Percentiles rank a stretch among this genome's conserved stretches.
phyloP scores from a whole-genome alignment of 805 yeast genomes.

The Nakazawaea holstii region DNA sequence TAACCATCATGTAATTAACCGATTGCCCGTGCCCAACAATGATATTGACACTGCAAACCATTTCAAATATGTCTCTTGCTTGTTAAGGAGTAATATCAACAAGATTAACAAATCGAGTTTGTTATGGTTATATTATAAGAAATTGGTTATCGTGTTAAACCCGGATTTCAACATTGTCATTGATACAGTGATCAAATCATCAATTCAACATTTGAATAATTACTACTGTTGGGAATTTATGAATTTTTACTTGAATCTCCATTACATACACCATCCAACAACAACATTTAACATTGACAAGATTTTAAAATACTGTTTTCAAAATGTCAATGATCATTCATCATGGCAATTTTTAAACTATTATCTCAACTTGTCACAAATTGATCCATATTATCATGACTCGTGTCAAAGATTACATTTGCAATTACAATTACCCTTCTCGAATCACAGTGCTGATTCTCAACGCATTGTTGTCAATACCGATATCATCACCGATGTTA shows the following conservation, averaged over 20 bases:
- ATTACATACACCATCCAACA: too few species aligned
- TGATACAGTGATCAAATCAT: constrained; percentile 26
- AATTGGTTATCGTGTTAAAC: background rate
- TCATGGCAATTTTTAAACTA: constrained; percentile 18
- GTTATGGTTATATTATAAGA: constrained; percentile 1
- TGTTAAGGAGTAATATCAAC: background rate
- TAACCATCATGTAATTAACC: constrained; percentile 25
- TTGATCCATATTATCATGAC: background rate
- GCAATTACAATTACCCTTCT: constrained; percentile 11
- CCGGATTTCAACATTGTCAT: background rate
- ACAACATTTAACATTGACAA: background rate
- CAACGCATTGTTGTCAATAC: too few species aligned
- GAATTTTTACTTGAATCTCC: constrained; percentile 21
- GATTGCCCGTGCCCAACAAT: background rate
- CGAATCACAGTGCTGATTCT: too few species aligned
- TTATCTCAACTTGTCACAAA: background rate
- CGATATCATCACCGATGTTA: too few species aligned
- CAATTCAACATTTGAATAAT: constrained; percentile 35
- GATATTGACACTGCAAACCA: too few species aligned
- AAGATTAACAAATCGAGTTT: constrained; percentile 7
- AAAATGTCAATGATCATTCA: constrained; percentile 16
- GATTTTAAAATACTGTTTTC: constrained; percentile 10
- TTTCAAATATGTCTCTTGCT: background rate
- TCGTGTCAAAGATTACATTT: constrained; percentile 12
- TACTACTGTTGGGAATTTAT: constrained; percentile 44